phyloP scores from a whole-genome alignment of 2,329 filamentous ascomycete species.

The Colletotrichum sojae region DNA sequence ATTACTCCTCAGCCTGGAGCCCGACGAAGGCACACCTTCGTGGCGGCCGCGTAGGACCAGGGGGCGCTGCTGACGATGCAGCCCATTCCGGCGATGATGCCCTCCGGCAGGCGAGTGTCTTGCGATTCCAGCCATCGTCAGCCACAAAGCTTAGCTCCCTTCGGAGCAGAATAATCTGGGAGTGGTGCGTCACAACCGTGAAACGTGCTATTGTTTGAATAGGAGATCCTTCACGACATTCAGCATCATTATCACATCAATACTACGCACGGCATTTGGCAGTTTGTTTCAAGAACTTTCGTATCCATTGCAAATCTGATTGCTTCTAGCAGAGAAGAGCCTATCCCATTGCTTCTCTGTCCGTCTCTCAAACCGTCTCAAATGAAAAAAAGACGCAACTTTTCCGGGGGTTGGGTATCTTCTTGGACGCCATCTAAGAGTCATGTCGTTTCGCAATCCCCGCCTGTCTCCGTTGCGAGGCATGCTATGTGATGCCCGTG shows the following conservation, averaged over 20 bases:
- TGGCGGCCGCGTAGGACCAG: background rate
- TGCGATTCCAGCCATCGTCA: background rate
- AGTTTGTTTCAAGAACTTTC: slow-evolving; percentile 1
- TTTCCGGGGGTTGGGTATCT: slow-evolving; percentile 36
- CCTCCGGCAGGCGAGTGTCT: background rate
- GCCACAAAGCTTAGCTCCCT: slow-evolving; percentile 9
- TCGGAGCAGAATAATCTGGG: background rate
- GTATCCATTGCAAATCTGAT: slow-evolving; percentile 12
- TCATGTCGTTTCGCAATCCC: slow-evolving; percentile 27
- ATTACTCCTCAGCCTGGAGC: too few relatives aligned
- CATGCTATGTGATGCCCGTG: slow-evolving; percentile 13
- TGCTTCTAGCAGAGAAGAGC: background rate
- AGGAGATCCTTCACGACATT: background rate
- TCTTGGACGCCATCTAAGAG: slow-evolving; percentile 33
- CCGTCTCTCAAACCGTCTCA: slow-evolving; percentile 5
- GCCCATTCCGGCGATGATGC: background rate
- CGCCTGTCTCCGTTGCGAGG: slow-evolving; percentile 15
- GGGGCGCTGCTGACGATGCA: background rate
- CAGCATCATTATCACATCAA: background rate
- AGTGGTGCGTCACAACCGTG: background rate
- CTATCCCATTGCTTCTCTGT: background rate
- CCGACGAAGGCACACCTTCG: too few relatives aligned
- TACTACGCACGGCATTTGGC: background rate
- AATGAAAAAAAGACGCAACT: slow-evolving; percentile 22
- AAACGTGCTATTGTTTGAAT: background rate